Conservation (phyloP, 768 basidiomycete species). For the Kwoniella pini region DNA sequence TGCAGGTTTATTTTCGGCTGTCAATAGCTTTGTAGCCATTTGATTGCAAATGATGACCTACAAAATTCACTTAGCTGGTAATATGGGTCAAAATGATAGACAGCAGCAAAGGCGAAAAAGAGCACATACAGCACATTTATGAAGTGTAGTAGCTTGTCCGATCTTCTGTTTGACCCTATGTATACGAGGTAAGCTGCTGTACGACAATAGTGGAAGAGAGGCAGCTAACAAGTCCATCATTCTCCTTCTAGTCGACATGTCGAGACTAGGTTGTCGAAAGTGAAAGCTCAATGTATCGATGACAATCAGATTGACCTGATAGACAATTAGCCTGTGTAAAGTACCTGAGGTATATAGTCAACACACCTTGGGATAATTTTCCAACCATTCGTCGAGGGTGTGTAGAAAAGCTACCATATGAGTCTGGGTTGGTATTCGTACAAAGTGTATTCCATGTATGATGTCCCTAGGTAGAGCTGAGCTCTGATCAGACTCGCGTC, state of each 20-base stretch:
- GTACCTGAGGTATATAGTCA: neutral
- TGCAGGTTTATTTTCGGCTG: slow-evolving; percentile 48
- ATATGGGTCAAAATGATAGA: neutral
- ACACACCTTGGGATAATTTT: slow-evolving; percentile 38
- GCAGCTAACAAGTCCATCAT: slow-evolving; percentile 46
- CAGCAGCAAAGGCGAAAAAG: too few relatives aligned
- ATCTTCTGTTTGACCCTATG: slow-evolving; percentile 47
- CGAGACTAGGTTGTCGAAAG: slow-evolving; percentile 48
- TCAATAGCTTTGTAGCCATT: slow-evolving; percentile 51
- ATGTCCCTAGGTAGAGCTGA: slow-evolving; percentile 27
- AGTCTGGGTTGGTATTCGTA: slow-evolving; percentile 44
- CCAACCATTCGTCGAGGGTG: slow-evolving; percentile 48
- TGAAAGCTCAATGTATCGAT: slow-evolving; percentile 53
- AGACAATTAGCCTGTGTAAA: neutral
- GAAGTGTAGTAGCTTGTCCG: slow-evolving; percentile 45
- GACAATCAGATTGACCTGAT: slow-evolving; percentile 45
- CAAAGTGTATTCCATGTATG: slow-evolving; percentile 44
- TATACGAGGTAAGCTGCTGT: neutral
- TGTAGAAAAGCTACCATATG: slow-evolving; percentile 51
- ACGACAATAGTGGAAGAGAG: too few relatives aligned
- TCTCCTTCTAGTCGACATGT: slow-evolving; percentile 26
- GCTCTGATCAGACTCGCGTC: too few relatives aligned
- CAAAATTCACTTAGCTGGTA: too few relatives aligned
- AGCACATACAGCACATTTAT: slow-evolving; percentile 43
- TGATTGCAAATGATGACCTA: slow-evolving; percentile 50